Evolutionary conservation across 805 yeast species (phyloP), one percentile per base, ranked within the genome.

Genomic region (Zygotorulaspora sp.): DNA sequence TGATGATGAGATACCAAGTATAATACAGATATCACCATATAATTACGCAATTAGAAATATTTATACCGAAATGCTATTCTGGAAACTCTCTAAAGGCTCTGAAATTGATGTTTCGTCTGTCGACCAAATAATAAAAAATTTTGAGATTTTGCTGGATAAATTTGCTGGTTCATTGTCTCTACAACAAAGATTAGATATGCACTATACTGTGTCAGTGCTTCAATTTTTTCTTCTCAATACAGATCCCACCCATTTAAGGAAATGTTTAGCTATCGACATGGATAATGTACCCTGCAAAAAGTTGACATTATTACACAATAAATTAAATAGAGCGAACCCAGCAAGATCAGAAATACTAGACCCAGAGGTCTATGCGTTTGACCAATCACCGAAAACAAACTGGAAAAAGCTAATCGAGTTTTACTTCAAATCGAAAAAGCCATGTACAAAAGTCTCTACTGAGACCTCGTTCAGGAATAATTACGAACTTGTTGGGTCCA

Each of bases 241-340:
- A 27, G 75, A 71, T 41, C 74, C 74, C 11, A 68, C 68, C 17
- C 67, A 70, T 26, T 66, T 80, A 17, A 74, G 80, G 48, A 78
- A 74, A 45, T 88, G 97, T 57, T 64, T 90, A 33, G 78, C 83
- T 38, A 71, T 77, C 30, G 90, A 90, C 58, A 83, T 86, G 59
- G 96, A 86, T 45, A 73, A 71, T 47, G 63, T 63, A 18, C 63
- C 61, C 2, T 87, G 95, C 58, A 76, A 78, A 20, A 62, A 54
- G 12, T 52, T 72, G 20, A 73, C 84, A 8, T 74, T 80, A 48
- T 58, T 78, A n/a, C 65, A 65, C 39, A 66, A 74, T 20, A 74
- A 71, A 41, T 62, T 78, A 20, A 35, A 39, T 50, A 44, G 55
- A 51, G 30, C 54, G 29, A 43, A 65, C 57, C 39, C 63, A 69